phyloP scores from a whole-genome alignment of 257 asterid species.

The Striga asiatica region DNA sequence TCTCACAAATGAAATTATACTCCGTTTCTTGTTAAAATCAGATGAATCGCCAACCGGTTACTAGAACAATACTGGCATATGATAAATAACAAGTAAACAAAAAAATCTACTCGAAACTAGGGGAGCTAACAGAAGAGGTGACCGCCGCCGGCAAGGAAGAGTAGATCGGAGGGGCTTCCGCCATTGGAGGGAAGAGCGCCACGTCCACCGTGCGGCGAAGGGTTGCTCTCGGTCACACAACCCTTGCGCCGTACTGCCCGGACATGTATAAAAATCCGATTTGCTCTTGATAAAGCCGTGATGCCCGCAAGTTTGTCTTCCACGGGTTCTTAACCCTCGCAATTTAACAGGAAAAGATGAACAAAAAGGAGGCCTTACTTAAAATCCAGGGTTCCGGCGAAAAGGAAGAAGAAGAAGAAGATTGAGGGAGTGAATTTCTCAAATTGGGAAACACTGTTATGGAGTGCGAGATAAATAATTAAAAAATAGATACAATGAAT shows the following conservation, averaged over 20 bases:
- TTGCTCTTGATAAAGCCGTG: slow-evolving; percentile 74
- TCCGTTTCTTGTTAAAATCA: no score
- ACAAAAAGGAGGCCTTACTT: not conserved
- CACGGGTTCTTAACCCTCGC: slow-evolving; percentile 47
- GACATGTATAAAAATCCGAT: slow-evolving; percentile 47
- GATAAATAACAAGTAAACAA: not conserved
- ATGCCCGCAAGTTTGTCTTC: slow-evolving; percentile 41
- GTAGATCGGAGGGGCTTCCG: slow-evolving; percentile 99
- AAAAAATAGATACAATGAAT: no score
- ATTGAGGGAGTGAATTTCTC: no score
- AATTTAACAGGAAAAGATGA: not conserved
- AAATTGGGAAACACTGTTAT: no score
- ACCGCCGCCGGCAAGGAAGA: slow-evolving; percentile 98
- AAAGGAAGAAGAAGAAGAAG: not conserved
- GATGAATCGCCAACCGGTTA: not conserved
- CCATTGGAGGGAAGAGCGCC: slow-evolving; percentile 97
- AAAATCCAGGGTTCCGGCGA: slow-evolving; percentile 17
- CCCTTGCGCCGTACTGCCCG: slow-evolving; percentile 67
- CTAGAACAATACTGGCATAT: not conserved
- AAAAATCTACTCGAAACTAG: not conserved
- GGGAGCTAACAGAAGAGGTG: slow-evolving; percentile 9
- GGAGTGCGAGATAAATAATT: no score
- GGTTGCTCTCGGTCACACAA: slow-evolving; percentile 53
- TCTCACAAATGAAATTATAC: no score
- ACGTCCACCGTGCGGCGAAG: slow-evolving; percentile 99